These are phyloP conservation scores for Ascochyta rabiei DNA, from an alignment of 2,329 filamentous ascomycete species.

Conservation along the genomic window DNA sequence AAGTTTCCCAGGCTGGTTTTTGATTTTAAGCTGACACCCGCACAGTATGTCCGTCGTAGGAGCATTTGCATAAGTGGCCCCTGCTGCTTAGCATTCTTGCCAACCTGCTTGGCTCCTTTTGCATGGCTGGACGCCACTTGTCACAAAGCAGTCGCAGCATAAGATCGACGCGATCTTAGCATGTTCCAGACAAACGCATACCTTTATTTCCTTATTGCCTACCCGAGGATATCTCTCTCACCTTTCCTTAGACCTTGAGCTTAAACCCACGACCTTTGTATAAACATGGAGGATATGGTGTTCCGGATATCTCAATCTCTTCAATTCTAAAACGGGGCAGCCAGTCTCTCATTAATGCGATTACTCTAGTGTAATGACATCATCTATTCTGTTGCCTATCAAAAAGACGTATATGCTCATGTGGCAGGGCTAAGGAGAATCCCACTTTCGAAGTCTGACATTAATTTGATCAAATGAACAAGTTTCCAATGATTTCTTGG, in stretches of 20 bases:
- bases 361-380: slow-evolving; percentile 38
- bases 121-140: not conserved
- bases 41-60: slow-evolving; percentile 45
- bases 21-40: slow-evolving; percentile 19
- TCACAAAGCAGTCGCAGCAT: not conserved
- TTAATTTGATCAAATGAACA: not conserved
- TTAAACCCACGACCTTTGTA: slow-evolving; percentile 20
- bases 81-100: not conserved
- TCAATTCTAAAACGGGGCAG: slow-evolving; percentile 39
- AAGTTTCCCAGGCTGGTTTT: slow-evolving; percentile 25
- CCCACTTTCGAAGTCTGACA: too few relatives aligned
- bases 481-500: not conserved
- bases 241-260: not conserved
- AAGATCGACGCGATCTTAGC: not conserved
- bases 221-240: not conserved
- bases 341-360: slow-evolving; percentile 44
- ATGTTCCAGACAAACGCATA: not conserved
- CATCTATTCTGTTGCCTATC: slow-evolving; percentile 47
- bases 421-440: too few relatives aligned
- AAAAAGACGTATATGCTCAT: slow-evolving; percentile 19
- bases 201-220: not conserved
- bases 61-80: slow-evolving; percentile 40
- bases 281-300: slow-evolving; percentile 17
- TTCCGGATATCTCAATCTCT: slow-evolving; percentile 14
- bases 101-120: not conserved